Evolutionary conservation across 2,329 filamentous ascomycete species (phyloP), one percentile per base, ranked within the genome.

Genomic region (Herpomyces periplanetae): DNA sequence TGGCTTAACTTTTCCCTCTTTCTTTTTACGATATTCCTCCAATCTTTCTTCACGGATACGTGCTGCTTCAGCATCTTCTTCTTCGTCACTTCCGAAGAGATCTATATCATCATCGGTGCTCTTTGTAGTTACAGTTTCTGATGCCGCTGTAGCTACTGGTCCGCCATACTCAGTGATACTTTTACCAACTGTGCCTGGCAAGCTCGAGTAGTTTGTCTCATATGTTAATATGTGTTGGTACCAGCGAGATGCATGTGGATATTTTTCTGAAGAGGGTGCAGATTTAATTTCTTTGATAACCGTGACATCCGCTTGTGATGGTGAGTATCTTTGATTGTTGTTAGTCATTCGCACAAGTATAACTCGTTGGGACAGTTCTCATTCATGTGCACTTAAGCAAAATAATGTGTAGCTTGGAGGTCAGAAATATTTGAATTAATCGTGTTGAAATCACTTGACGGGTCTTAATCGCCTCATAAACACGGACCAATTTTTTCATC

Each of bases 201-300:
- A 65, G 28, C 59, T 64, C 34, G 63, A 51, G 50, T 91, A 91
- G 44, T 91, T 75, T 31, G 63, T 52, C 53, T 84, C 61, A 49
- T 66, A 87, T 33, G 65, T 64, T 41, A 65, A 57, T 39, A 88
- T 68, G 58, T 96, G 75, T 58, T 84, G 87, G 60, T 87, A 88
- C 80, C 80, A 96, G 44, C 80, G 64, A 38, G 68, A 69, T 37
- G 64, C 71, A 49, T 87, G 52, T 36, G 75, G 71, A 59, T 64
- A 87, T 51, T 85, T 85, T 42, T 51, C 49, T 34, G 63, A 54
- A 31, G 63, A 58, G 33, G 80, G 80, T 24, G 56, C 44, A 31
- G 50, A 44, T 36, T 51, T 59, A 40, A 88, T 43, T 35, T 65
- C 65, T 58, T 91, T 85, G 65, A 65, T 91, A 47, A 58, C 58